Evolutionary conservation across 78 protist genomes (phyloP).

Genomic region (Thecamonas trahens): DNA sequence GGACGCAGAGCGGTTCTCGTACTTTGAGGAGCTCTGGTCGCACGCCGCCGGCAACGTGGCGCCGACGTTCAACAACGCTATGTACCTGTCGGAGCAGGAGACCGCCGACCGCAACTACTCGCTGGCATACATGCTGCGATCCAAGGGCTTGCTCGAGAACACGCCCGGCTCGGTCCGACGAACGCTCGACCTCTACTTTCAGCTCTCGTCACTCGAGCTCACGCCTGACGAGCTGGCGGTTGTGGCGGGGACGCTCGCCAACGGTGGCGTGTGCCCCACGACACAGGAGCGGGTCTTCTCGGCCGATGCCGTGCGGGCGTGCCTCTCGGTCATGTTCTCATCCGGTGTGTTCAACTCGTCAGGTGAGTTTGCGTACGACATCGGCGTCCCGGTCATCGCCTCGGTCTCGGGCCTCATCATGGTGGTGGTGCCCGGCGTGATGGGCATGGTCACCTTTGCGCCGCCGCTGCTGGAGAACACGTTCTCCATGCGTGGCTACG

Average conservation of each 20-base stretch:
- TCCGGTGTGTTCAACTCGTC: conserved; percentile 57
- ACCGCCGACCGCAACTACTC: conserved; percentile 42
- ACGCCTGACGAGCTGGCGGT: conserved; percentile 15
- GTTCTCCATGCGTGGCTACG: too few species aligned
- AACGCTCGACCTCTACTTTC: conserved; percentile 33
- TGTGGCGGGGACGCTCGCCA: conserved; percentile 60
- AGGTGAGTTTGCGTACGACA: conserved; percentile 34
- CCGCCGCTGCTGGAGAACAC: too few species aligned
- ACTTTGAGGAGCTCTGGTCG: neutral
- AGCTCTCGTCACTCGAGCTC: conserved; percentile 32
- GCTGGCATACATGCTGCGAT: conserved; percentile 35
- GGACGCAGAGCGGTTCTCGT: neutral
- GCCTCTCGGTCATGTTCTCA: conserved; percentile 12
- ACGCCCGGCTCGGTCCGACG: conserved; percentile 15
- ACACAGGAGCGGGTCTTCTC: too few species aligned
- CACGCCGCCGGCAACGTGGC: too few species aligned
- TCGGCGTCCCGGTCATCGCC: conserved; percentile 43
- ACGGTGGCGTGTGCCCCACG: conserved; percentile 37
- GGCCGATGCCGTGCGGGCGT: neutral
- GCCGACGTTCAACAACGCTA: conserved; percentile 11
- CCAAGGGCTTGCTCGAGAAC: too few species aligned
- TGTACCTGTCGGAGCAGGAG: conserved; percentile 30
- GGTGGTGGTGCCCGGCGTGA: neutral
- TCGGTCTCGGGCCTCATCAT: conserved; percentile 34
- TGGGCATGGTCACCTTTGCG: too few species aligned